Evolutionary conservation across 371 early-diverging fungal species (phyloP).

Genomic region (Nematocida ausubeli): DNA sequence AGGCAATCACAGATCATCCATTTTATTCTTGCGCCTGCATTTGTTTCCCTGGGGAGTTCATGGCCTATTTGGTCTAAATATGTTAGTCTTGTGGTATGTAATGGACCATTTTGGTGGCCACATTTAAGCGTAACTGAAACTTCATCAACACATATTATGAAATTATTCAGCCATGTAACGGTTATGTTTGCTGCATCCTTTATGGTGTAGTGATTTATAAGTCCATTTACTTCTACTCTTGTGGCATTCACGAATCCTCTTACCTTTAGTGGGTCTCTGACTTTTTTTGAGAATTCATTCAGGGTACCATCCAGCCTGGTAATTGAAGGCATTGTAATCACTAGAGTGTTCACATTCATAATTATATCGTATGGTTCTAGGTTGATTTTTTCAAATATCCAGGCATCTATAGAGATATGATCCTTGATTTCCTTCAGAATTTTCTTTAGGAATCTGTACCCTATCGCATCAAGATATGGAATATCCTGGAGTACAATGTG

Average conservation of each 20-base stretch:
- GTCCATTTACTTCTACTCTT: background rate
- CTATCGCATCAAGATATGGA: background rate
- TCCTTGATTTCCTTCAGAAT: background rate
- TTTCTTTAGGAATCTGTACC: background rate
- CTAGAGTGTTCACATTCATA: background rate
- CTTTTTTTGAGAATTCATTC: background rate
- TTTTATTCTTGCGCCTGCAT: too few relatives aligned
- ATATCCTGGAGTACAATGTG: background rate
- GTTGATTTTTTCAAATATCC: constrained; percentile 6
- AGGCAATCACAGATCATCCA: too few relatives aligned
- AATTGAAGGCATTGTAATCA: background rate
- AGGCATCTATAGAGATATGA: background rate
- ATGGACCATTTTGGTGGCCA: too few relatives aligned
- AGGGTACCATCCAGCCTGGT: background rate
- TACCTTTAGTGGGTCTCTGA: background rate
- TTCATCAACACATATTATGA: background rate
- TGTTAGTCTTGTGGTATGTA: too few relatives aligned
- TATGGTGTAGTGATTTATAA: background rate
- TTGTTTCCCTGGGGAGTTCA: too few relatives aligned
- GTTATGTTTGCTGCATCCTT: background rate
- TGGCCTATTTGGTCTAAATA: too few relatives aligned
- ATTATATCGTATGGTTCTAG: background rate
- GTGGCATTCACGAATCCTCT: background rate
- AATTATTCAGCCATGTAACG: background rate
- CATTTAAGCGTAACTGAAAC: too few relatives aligned